Base-by-base conservation (phyloP, 139 green algal genomes). In the Chlorella sp. region DNA sequence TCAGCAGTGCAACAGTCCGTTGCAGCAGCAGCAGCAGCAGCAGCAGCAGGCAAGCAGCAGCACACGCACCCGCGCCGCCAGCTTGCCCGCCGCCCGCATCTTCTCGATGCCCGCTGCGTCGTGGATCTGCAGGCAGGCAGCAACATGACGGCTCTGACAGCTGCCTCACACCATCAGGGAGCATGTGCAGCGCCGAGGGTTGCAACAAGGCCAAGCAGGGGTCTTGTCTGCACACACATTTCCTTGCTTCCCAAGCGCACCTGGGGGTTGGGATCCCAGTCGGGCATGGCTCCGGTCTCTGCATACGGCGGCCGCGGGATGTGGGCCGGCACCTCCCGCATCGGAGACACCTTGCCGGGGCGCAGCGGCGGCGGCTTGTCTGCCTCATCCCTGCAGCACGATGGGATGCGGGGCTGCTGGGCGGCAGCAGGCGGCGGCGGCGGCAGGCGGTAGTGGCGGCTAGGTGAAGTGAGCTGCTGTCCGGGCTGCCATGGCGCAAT, bases 61-160 rank as follows among this genome's bases (percentile, higher is more conserved):
- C 88, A 30, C 94, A 78, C 32, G 86, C 41, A 98, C 95, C 76
- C 94, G 32, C 7, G 96, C 97, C 11, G 97, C 97, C 38, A 99
- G 92, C 69, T 91, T 94, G 47, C 97, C 92, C 0, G 94, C 85
- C 20, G 91, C 96, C 15, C 95, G 87, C 97, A 99, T 99, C 68
- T 91, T 93, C 44, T 89, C 55, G 2, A 98, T 65, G 57, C 65
- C 92, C 75, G 92, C 82, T 15, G 88, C 85, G 30, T 92, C 87
- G 68, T 98, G 95, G 3, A 96, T 86, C 82, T 98, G 90, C 20
- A 60, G 51, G 13, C 51, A 60, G 51, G 44, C 44, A 51, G 44
- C 44, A 51, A 6, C 44, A 51, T 16, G 9, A 6, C 6, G 9
- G 44, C 44, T 16, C 6, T 51, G 7, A 51, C 44, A 6, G 7